phyloP scores from a whole-genome alignment of 345 rosid genomes.

The Linum trigynum region DNA sequence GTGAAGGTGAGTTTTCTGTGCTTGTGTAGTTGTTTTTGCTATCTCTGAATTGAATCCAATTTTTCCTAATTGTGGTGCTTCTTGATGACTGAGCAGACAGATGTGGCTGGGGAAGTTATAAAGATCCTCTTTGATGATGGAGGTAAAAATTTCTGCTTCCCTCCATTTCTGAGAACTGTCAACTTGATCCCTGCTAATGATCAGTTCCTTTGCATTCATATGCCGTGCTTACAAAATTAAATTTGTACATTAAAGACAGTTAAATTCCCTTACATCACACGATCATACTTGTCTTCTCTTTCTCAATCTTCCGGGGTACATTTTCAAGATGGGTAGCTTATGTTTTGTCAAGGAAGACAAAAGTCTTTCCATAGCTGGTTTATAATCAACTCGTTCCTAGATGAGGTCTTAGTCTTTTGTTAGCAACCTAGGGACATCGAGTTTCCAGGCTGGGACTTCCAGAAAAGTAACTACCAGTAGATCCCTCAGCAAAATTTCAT shows the following conservation, averaged over 20 bases:
- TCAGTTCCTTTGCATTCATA: no score
- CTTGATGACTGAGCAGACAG: conserved; percentile 55
- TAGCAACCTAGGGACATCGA: no score
- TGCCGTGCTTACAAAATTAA: not conserved
- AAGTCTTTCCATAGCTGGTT: not conserved
- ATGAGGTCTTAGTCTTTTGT: no score
- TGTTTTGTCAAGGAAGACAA: not conserved
- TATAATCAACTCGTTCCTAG: no score
- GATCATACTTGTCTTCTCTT: no score
- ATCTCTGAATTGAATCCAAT: conserved; percentile 1
- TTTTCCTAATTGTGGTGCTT: conserved; percentile 9
- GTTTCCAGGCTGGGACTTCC: not conserved
- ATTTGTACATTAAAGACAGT: no score
- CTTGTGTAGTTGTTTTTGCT: conserved; percentile 2
- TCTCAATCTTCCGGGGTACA: no score
- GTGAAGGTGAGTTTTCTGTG: conserved; percentile 50
- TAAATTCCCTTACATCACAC: no score
- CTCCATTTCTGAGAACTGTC: no score
- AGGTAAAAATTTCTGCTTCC: conserved; percentile 37
- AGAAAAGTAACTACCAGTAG: no score
- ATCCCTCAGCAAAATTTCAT: no score
- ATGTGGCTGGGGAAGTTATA: conserved; percentile 77
- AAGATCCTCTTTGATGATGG: conserved; percentile 75
- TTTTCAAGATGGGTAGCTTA: not conserved
- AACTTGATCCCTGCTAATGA: no score